Base-by-base conservation (phyloP, 352 stramenopile species). In the Discostella stelligera region DNA sequence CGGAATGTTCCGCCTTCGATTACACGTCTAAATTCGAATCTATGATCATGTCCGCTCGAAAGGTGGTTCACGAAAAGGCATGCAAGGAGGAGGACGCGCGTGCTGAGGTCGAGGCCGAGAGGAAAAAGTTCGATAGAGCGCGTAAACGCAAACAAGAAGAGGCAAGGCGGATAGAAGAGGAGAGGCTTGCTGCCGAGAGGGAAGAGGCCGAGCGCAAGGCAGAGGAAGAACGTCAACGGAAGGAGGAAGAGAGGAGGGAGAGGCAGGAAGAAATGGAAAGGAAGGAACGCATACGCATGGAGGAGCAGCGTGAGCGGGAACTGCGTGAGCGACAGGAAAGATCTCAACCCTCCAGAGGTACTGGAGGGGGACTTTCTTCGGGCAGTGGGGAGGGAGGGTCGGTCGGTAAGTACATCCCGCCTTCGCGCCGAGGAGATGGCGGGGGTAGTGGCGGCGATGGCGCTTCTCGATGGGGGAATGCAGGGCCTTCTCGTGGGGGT, bases 31-130 rank as follows among this genome's bases (percentile, higher is more conserved):
- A 96, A 55, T 91, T 96, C 62, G 82, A 96, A 65, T 87, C 74
- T 18, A 83, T 66, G 52, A 83, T 86, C 10, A 93, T 94, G 87
- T 49, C 66, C 20, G 80, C 75, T 21, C 69, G 87, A 13, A 79
- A 82, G 50, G 48, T 87, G 16, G 86, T 96, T 68, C 91, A 94
- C 62, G 85, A 84, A 58, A 90, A 92, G 55, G 81, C 91, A 20
- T 94, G 91, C n/a, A 85, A 92, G 58, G 82, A 95, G 80, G 97
- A 96, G 79, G 95, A 97, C 72, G 91, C 95, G 80, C 85, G 69
- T 32, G 86, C 87, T 18, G 80, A 91, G 67, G 23, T 86, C 0
- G 61, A 87, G 53, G 89, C 86, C 16, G 85, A 93, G 62, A 84
- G 89, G 55, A 94, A 94, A 55, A 97, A 97, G 78, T 94, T 97